Evolutionary conservation across 2,329 filamentous ascomycete genomes (phyloP), one percentile per base, ranked within the genome.

Genomic region (Microsporum canis): DNA sequence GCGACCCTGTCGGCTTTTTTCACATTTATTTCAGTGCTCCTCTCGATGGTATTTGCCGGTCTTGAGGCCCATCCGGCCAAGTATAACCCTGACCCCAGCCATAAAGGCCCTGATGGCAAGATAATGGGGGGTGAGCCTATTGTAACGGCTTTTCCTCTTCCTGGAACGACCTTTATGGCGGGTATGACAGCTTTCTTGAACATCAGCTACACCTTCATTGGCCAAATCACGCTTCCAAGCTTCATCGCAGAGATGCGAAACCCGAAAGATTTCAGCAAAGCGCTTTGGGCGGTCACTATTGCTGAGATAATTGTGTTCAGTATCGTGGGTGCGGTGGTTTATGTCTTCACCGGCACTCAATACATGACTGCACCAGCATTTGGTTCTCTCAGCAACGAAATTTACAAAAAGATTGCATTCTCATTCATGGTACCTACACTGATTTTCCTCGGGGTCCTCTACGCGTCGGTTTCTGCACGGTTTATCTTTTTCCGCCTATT

Each of bases 401-500:
- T 87, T 1, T 94, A 87, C 77, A 91, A 94, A 77, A 96, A 96
- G 77, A 81, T 94, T 1, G 83, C 89, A 0, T 96, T 95, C 75
- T 91, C 88, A 10, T 95, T 96, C 78, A 96, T 96, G 91, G 88
- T 96, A 36, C 91, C 91, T 0, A 96, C 91, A 0, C 81, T 96
- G 65, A 90, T 96, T 70, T 96, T 96, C 78, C 76, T 96, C 3
- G 91, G 91, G 5, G 89, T 95, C 0, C 75, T 96, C 17, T 96
- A 96, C 71, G 91, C 91, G 12, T 94, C 89, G 0, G 89, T 96
- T 1, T 91, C 89, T 3, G 88, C 88, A 0, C 87, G 91, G 34
- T 96, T 96, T 76, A 78, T 96, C 69, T 95, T 96, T 78, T 95
- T 96, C 82, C 88, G 89, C 65, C 71, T 94, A 17, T 96, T 95